These are phyloP conservation scores for Inga laurina DNA, from an alignment of 306 rosid genomes.

Conservation along the genomic window DNA sequence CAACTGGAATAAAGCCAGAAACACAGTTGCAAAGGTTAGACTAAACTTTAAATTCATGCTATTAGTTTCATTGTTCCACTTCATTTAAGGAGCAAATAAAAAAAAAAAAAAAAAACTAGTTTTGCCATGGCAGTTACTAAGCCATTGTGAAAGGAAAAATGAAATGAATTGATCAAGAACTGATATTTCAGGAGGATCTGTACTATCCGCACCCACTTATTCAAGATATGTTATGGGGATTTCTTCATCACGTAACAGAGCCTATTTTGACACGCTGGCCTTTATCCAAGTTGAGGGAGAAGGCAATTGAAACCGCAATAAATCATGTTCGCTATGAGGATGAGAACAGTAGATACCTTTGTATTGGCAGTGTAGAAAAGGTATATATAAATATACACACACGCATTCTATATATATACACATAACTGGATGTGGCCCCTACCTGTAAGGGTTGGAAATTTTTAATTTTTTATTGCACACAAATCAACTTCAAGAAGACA, in stretches of 20 bases:
- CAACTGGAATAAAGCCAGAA: slow-evolving; percentile 50
- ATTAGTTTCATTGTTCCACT: background rate
- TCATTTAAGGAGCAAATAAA: background rate
- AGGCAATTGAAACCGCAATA: slow-evolving; percentile 56
- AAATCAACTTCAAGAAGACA: no score
- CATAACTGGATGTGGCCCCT: background rate
- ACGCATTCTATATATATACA: no score
- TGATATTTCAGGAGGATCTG: slow-evolving; percentile 62
- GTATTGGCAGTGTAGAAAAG: slow-evolving; percentile 73
- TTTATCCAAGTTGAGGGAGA: slow-evolving; percentile 47
- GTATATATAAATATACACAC: slow-evolving; percentile 4
- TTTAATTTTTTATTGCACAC: no score
- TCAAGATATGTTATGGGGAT: slow-evolving; percentile 70
- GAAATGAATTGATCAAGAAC: background rate
- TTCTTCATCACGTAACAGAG: slow-evolving; percentile 62
- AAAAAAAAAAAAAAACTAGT: background rate
- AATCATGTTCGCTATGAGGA: slow-evolving; percentile 66
- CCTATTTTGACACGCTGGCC: slow-evolving; percentile 63
- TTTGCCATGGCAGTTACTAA: background rate
- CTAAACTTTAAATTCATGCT: background rate
- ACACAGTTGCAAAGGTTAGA: slow-evolving; percentile 51
- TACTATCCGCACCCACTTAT: slow-evolving; percentile 67
- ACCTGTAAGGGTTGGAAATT: background rate
- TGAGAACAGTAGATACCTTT: slow-evolving; percentile 60
- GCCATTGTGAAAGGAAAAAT: background rate